A percentile compares a stretch with the other conserved stretches of the same genome.
Conservation (phyloP, 1,139 yeast species). For the Spencermartinsiella ligniputridi region DNA sequence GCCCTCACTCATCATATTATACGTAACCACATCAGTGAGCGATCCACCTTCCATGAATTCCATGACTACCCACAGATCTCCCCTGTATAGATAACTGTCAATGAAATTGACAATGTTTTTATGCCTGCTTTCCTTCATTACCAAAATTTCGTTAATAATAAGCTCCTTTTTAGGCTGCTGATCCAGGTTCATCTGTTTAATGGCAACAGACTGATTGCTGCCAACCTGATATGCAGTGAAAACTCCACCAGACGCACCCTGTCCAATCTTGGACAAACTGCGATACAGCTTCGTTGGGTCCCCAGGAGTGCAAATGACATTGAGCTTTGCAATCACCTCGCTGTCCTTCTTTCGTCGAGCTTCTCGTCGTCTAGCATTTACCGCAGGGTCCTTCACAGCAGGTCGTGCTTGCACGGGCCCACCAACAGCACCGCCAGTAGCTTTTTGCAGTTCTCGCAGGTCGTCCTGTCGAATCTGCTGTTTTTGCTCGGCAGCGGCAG, state of each 20-base stretch:
- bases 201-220: constrained; percentile 70
- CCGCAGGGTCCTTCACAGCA: constrained; percentile 37
- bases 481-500: constrained; percentile 7
- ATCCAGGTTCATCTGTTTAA: constrained; percentile 91
- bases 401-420: constrained; percentile 17
- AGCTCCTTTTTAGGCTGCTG: constrained; percentile 93
- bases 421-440: constrained; percentile 29
- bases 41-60: constrained; percentile 99
- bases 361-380: constrained; percentile 63
- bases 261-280: constrained; percentile 81
- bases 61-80: constrained; percentile 92
- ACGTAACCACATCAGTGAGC: constrained; percentile 90
- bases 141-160: constrained; percentile 88
- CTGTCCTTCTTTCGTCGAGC: constrained; percentile 64
- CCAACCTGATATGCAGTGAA: constrained; percentile 77
- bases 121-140: constrained; percentile 91
- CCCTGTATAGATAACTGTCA: constrained; percentile 69
- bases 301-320: constrained; percentile 76
- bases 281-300: constrained; percentile 77
- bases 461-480: constrained; percentile 23
- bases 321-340: constrained; percentile 64
- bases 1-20: constrained; percentile 93
- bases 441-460: constrained; percentile 32
- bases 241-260: constrained; percentile 98
- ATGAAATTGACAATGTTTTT: constrained; percentile 89